These are phyloP conservation scores for Yamadazyma conglobata DNA, from an alignment of 1,139 yeast genomes.

Conservation along the genomic window DNA sequence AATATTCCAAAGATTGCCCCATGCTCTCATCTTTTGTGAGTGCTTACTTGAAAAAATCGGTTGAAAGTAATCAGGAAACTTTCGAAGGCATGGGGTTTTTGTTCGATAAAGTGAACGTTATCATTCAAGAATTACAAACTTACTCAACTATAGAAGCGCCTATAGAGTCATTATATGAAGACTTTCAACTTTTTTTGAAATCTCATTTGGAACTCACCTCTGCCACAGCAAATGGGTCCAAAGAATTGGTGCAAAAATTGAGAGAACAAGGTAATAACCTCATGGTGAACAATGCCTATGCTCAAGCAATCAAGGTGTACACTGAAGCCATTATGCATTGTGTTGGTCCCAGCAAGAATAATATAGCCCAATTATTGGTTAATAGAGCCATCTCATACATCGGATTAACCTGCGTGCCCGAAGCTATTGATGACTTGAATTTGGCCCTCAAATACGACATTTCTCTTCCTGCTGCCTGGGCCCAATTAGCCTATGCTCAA, in stretches of 20 bases:
- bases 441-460: constrained; percentile 30
- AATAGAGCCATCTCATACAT: constrained; percentile 44
- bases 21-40: constrained; percentile 12
- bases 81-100: constrained; percentile 9
- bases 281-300: constrained; percentile 35
- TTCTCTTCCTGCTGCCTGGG: constrained; percentile 43
- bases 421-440: constrained; percentile 39
- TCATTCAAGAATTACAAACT: constrained; percentile 9
- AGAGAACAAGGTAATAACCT: constrained; percentile 44
- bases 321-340: constrained; percentile 34
- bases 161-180: constrained; percentile 10
- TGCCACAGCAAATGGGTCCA: constrained; percentile 1
- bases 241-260: constrained; percentile 17
- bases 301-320: constrained; percentile 41
- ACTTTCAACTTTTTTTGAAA: constrained; percentile 10
- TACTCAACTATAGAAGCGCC: constrained; percentile 7
- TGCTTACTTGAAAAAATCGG: constrained; percentile 7
- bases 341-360: constrained; percentile 14
- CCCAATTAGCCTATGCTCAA: constrained; percentile 45
- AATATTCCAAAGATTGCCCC: constrained; percentile 2
- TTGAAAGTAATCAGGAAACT: constrained; percentile 6
- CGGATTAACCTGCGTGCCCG: constrained; percentile 42
- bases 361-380: constrained; percentile 34
- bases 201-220: constrained; percentile 13
- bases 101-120: constrained; percentile 7